A percentile compares a stretch with the other conserved stretches of the same genome.
These are phyloP conservation scores for Colletotrichum tabaci DNA, from an alignment of 2,329 filamentous ascomycete species.

Conservation along the genomic window DNA sequence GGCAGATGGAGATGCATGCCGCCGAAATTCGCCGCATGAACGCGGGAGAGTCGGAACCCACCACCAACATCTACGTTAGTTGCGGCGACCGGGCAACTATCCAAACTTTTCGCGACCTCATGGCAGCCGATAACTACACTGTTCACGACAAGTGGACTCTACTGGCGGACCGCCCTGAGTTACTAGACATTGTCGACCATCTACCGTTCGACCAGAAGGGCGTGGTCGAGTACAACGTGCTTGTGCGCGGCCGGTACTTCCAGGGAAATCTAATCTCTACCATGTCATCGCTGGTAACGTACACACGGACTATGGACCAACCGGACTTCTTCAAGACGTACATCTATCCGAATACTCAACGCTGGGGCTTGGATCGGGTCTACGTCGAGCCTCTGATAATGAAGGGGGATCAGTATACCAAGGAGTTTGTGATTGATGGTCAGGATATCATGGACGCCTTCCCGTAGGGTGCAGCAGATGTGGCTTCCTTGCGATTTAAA, in stretches of 20 bases:
- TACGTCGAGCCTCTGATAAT: constrained; percentile 6
- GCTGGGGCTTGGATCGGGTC: constrained; percentile 5
- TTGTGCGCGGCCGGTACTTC: constrained; percentile 8
- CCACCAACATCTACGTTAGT: constrained; percentile 6
- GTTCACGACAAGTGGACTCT: constrained; percentile 21
- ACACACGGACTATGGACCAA: constrained; percentile 9
- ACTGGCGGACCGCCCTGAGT: constrained; percentile 12
- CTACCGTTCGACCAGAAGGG: constrained; percentile 10
- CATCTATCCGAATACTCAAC: constrained; percentile 1
- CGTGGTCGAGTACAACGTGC: constrained; percentile 3
- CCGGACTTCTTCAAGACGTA: constrained; percentile 1
- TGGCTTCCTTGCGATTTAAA: too few relatives aligned
- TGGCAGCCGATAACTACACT: constrained; percentile 8
- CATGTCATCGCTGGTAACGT: constrained; percentile 11
- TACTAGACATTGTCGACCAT: neutral
- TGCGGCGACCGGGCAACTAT: constrained; percentile 2
- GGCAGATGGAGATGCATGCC: constrained; percentile 11
- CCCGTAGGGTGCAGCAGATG: too few relatives aligned
- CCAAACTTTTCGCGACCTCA: constrained; percentile 13
- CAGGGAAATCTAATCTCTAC: constrained; percentile 14
- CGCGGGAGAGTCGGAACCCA: neutral
- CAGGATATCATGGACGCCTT: neutral
- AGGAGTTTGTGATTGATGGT: neutral
- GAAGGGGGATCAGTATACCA: constrained; percentile 6
- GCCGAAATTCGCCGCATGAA: constrained; percentile 11